Conservation (phyloP, 2,329 filamentous ascomycete species). For the Fusarium sp. region DNA sequence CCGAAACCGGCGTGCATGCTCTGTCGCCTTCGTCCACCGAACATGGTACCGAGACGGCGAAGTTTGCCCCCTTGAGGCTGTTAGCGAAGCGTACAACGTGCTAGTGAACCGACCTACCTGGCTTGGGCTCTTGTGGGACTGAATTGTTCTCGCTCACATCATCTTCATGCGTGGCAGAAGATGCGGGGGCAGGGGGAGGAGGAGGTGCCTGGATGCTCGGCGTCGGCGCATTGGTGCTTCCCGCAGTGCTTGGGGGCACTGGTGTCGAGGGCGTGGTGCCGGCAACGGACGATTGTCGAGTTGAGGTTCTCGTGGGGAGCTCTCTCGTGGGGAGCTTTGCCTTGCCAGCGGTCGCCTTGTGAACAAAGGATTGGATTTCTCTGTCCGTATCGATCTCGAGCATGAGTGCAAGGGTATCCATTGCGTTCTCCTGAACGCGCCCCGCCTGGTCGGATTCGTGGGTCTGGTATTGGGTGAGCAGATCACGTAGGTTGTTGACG, state of each 20-base stretch:
- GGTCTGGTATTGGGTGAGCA: constrained; percentile 93
- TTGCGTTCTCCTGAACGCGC: constrained; percentile 80
- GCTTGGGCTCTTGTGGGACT: constrained; percentile 52
- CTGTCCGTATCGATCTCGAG: constrained; percentile 89
- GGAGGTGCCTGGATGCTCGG: constrained; percentile 27
- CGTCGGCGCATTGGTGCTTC: constrained; percentile 40
- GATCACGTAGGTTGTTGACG: constrained; percentile 90
- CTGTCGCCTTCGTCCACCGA: constrained; percentile 74
- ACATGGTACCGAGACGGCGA: constrained; percentile 78
- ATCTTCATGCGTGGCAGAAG: constrained; percentile 44
- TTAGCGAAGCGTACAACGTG: constrained; percentile 38
- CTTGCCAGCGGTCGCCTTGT: constrained; percentile 61
- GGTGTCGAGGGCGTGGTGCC: constrained; percentile 47
- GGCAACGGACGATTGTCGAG: constrained; percentile 59
- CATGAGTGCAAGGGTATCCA: constrained; percentile 84
- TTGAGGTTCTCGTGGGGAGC: constrained; percentile 58
- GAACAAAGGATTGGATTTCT: constrained; percentile 84
- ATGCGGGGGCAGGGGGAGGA: constrained; percentile 32
- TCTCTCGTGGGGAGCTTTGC: constrained; percentile 55
- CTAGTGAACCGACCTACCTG: constrained; percentile 49
- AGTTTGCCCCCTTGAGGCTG: constrained; percentile 66
- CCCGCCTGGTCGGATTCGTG: constrained; percentile 92
- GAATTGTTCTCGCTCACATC: constrained; percentile 62
- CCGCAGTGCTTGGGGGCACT: constrained; percentile 47
- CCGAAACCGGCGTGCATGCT: constrained; percentile 76